phyloP scores from a whole-genome alignment of 2,329 filamentous ascomycete genomes.

The Aspergillus latus region DNA sequence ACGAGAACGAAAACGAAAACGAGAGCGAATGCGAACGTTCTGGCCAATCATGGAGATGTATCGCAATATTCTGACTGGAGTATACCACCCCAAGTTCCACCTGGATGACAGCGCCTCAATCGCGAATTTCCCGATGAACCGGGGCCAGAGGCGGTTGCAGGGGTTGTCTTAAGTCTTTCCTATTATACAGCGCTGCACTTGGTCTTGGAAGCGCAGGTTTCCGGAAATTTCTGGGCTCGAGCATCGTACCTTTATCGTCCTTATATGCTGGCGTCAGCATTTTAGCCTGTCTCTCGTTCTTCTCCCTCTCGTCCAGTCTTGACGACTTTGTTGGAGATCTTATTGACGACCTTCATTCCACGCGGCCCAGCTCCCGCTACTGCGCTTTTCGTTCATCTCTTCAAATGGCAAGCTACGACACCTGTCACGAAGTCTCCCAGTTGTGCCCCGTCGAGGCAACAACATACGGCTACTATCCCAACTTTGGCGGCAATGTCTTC shows the following conservation, averaged over 20 bases:
- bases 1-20: conserved; percentile 28
- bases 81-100: conserved; percentile 13
- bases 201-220: not conserved
- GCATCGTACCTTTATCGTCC: not conserved
- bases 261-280: not conserved
- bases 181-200: not conserved
- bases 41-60: conserved; percentile 12
- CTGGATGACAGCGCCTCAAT: conserved; percentile 5
- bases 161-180: not conserved
- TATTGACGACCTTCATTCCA: not conserved
- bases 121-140: not conserved
- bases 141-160: not conserved
- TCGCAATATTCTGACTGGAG: not conserved
- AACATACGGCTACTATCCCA: conserved; percentile 56
- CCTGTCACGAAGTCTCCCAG: conserved; percentile 35
- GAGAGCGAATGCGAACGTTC: conserved; percentile 28
- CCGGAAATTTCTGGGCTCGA: not conserved
- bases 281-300: not conserved
- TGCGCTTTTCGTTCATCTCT: not conserved
- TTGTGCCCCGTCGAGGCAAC: conserved; percentile 34
- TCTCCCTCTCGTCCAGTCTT: not conserved
- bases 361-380: not conserved
- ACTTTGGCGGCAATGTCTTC: conserved; percentile 53
- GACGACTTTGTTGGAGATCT: not conserved
- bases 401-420: conserved; percentile 12